Base-by-base conservation (phyloP, 2,329 filamentous ascomycete species). In the Anthostomella pinea region DNA sequence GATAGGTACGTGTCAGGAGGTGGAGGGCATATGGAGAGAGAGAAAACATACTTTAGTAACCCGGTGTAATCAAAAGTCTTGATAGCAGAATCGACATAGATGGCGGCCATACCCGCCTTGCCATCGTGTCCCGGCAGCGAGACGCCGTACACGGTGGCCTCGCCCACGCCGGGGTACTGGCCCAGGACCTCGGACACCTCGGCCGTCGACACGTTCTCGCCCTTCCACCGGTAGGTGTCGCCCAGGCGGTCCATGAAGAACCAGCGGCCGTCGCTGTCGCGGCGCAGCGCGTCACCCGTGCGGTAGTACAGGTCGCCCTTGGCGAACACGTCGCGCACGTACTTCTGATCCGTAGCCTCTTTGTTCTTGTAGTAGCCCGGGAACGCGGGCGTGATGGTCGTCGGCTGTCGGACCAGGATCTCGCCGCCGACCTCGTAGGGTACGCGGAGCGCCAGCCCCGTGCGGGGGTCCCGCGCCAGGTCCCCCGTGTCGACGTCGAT, bases 221-320 rank as follows among this genome's bases (percentile, higher is more conserved):
- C 76, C 59, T 86, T 87, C 83, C 83, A 87, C 20, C 84, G 72
- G 61, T 82, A 88, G 0, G 84, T 87, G 57, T 88, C 84, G 2
- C 83, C 83, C 1, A 87, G 69, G 4, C 64, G 68, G 49, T 88
- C 84, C 23, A 82, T 60, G 58, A 87, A 88, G 61, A 73, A 86
- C 75, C 79, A 82, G 8, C 79, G 67, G 0, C 83, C 83, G 34
- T 87, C 80, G 2, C 46, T 46, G 43, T 82, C 76, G 14, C 75
- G 68, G 3, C 78, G 65, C 24, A 87, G 56, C 0, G 83, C 75
- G 56, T 88, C 84, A 4, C 84, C 84, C 0, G 75, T 79, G 4
- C 83, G 72, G 54, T 82, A 87, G 55, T 75, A 88, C 6, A 77
- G 62, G 56, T 88, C 84, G 0, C 83, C 83, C 48, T 79, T 80